These are phyloP conservation scores for Rhizopogon vesiculosus DNA, from an alignment of 768 basidiomycete species.

Conservation along the genomic window DNA sequence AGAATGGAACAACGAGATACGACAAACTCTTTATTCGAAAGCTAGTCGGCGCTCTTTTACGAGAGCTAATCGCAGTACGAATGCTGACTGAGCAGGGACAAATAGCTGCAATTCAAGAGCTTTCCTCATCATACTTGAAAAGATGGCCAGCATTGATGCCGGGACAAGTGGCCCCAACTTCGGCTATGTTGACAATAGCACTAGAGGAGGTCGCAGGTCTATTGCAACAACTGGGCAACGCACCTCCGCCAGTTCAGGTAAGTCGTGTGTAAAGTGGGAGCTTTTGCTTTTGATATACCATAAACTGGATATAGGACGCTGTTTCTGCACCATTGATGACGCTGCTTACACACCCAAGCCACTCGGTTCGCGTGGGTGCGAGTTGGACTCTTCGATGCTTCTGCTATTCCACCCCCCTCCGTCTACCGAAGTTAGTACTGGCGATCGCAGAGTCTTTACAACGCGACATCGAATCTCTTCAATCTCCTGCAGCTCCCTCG, in stretches of 20 bases:
- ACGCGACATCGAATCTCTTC: conserved; percentile 71
- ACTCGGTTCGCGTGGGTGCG: conserved; percentile 81
- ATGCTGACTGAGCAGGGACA: conserved; percentile 94
- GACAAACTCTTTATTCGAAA: conserved; percentile 72
- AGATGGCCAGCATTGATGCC: conserved; percentile 94
- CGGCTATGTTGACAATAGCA: conserved; percentile 65
- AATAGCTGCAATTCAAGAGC: conserved; percentile 84
- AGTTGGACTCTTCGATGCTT: conserved; percentile 89
- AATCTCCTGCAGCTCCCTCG: conserved; percentile 64
- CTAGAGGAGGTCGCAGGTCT: conserved; percentile 83
- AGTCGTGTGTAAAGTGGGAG: conserved; percentile 5
- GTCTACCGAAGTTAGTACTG: conserved; percentile 75
- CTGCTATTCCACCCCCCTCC: conserved; percentile 84
- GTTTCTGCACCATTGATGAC: conserved; percentile 82
- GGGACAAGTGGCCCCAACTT: conserved; percentile 65
- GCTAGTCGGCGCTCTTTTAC: conserved; percentile 69
- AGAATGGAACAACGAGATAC: conserved; percentile 55
- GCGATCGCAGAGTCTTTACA: conserved; percentile 77
- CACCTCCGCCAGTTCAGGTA: conserved; percentile 84
- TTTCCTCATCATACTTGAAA: conserved; percentile 77
- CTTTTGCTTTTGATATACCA: not conserved
- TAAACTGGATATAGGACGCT: conserved; percentile 53
- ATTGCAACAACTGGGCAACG: conserved; percentile 86
- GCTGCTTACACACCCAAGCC: conserved; percentile 81
- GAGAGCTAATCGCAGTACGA: conserved; percentile 83